Conservation (phyloP, 2,329 filamentous ascomycete genomes). For the Aspergillus ochraceus region DNA sequence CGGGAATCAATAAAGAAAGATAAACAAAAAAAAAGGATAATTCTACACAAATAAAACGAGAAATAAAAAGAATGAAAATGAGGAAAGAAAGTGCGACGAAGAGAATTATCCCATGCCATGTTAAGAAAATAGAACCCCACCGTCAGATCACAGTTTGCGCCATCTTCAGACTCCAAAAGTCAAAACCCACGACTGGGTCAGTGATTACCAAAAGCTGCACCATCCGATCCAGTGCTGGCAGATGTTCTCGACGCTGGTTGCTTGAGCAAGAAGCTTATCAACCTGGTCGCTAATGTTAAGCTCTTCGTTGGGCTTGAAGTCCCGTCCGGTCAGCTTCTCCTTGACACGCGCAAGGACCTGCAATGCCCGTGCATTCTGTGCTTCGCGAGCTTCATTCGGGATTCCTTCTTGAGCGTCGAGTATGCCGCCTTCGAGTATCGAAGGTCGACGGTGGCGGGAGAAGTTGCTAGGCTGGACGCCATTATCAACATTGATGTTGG, state of each 20-base stretch:
- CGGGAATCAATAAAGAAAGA: slow-evolving; percentile 2
- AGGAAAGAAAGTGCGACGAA: slow-evolving; percentile 15
- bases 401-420: slow-evolving; percentile 44
- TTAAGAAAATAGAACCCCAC: slow-evolving; percentile 11
- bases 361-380: slow-evolving; percentile 88
- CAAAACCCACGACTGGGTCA: slow-evolving; percentile 5
- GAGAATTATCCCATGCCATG: slow-evolving; percentile 19
- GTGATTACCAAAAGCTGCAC: slow-evolving; percentile 89
- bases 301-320: slow-evolving; percentile 86
- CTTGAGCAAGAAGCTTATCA: slow-evolving; percentile 90
- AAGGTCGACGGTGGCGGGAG: slow-evolving; percentile 63
- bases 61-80: slow-evolving; percentile 11
- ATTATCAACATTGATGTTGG: slow-evolving; percentile 46
- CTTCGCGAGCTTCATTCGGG: slow-evolving; percentile 60
- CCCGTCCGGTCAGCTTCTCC: slow-evolving; percentile 90
- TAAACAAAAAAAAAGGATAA: slow-evolving; percentile 7
- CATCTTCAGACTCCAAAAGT: slow-evolving; percentile 24
- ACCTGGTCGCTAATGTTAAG: slow-evolving; percentile 85
- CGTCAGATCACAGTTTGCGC: slow-evolving; percentile 29
- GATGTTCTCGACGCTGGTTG: slow-evolving; percentile 93
- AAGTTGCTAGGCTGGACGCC: slow-evolving; percentile 67
- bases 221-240: slow-evolving; percentile 99
- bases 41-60: slow-evolving; percentile 10
- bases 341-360: slow-evolving; percentile 90
- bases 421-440: slow-evolving; percentile 63